Evolutionary conservation across 2,329 filamentous ascomycete genomes (phyloP).

Genomic region (Epichloe aotearoae): DNA sequence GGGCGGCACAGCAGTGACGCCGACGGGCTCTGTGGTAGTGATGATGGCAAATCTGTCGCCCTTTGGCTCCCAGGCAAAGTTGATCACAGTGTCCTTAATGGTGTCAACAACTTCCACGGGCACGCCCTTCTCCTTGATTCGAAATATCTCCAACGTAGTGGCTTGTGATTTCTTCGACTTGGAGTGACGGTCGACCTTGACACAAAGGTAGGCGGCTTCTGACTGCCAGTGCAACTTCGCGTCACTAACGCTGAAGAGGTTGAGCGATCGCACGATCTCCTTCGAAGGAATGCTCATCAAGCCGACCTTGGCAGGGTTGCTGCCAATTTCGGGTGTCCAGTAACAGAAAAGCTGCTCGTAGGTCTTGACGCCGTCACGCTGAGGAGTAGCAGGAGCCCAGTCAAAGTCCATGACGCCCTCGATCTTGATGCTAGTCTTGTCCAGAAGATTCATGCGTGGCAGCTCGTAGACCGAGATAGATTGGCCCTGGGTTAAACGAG

Average conservation of each 20-base stretch:
- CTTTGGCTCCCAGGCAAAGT: constrained; percentile 99
- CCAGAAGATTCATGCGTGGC: constrained; percentile 76
- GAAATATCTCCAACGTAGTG: constrained; percentile 97
- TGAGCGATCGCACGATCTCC: constrained; percentile 84
- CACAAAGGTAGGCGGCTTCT: constrained; percentile 82
- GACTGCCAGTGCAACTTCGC: constrained; percentile 99
- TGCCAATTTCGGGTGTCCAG: constrained; percentile 97
- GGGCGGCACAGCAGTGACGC: constrained; percentile 67
- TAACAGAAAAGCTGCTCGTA: constrained; percentile 97
- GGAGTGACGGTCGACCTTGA: constrained; percentile 97
- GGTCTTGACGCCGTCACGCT: constrained; percentile 72
- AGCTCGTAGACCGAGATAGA: constrained; percentile 87
- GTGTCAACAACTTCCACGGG: constrained; percentile 96
- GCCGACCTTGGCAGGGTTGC: constrained; percentile 93
- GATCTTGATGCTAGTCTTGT: constrained; percentile 88
- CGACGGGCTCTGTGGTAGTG: constrained; percentile 74
- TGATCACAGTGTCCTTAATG: constrained; percentile 97
- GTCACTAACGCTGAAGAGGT: constrained; percentile 95
- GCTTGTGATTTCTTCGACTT: constrained; percentile 98
- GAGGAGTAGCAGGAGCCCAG: constrained; percentile 77
- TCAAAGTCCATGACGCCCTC: constrained; percentile 97
- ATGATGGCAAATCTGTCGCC: constrained; percentile 96
- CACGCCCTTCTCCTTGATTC: constrained; percentile 91
- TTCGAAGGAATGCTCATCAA: constrained; percentile 95
- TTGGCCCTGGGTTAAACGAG: constrained; percentile 73